Conservation (phyloP, 129 eudicot genomes). For the Ambrosia trifida region DNA sequence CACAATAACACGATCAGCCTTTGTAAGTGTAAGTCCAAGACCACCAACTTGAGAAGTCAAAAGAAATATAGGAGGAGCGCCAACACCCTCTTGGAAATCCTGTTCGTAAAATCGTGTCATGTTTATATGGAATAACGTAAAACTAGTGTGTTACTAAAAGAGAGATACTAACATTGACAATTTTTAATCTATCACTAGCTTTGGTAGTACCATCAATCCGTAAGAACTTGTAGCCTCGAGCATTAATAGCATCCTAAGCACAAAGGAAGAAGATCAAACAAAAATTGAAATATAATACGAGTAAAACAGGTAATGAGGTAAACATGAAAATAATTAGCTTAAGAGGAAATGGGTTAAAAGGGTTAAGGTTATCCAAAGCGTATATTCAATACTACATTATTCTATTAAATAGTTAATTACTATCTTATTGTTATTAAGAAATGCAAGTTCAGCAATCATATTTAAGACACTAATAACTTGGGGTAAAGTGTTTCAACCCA, state of each 20-base stretch:
- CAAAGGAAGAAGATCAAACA: conserved; percentile 9
- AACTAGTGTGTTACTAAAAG: neutral
- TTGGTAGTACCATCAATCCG: conserved; percentile 97
- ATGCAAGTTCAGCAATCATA: neutral
- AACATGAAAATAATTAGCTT: neutral
- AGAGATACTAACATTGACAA: conserved; percentile 65
- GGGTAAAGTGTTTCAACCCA: neutral
- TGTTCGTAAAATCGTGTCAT: conserved; percentile 29
- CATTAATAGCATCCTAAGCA: conserved; percentile 57
- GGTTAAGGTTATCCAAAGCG: neutral
- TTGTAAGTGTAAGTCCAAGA: conserved; percentile 89
- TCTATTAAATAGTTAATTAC: neutral
- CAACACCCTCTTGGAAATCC: conserved; percentile 95
- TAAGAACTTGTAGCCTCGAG: conserved; percentile 59
- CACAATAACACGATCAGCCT: conserved; percentile 96
- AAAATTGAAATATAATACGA: neutral
- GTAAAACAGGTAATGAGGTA: neutral
- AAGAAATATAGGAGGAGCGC: conserved; percentile 88
- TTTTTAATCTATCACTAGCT: conserved; percentile 70
- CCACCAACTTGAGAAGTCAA: conserved; percentile 99
- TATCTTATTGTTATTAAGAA: neutral
- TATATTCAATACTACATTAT: neutral
- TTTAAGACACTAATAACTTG: neutral
- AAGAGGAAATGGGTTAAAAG: neutral
- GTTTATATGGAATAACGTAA: conserved; percentile 4